phyloP scores from a whole-genome alignment of 2,329 filamentous ascomycete genomes.

The Ramularia collo-cygni region DNA sequence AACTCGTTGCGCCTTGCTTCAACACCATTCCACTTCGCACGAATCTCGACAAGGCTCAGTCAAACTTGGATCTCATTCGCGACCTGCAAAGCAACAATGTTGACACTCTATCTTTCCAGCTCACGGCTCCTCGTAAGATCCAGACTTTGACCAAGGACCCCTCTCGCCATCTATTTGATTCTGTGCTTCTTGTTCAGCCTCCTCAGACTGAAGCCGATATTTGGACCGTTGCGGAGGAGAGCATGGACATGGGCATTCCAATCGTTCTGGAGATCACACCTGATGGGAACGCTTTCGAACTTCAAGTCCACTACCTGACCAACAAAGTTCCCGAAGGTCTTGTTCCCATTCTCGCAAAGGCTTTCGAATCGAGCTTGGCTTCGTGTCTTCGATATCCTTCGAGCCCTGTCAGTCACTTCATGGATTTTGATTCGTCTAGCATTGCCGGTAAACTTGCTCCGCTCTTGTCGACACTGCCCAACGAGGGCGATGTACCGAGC shows the following conservation, averaged over 20 bases:
- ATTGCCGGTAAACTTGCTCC: slow-evolving; percentile 15
- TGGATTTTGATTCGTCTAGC: slow-evolving; percentile 9
- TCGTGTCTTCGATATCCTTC: slow-evolving; percentile 25
- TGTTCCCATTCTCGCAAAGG: slow-evolving; percentile 19
- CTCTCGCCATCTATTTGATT: slow-evolving; percentile 64
- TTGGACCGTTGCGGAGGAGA: slow-evolving; percentile 48
- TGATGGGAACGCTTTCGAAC: slow-evolving; percentile 43
- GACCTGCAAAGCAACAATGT: slow-evolving; percentile 56
- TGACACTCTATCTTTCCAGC: slow-evolving; percentile 59
- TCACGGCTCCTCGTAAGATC: slow-evolving; percentile 66
- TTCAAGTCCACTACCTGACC: slow-evolving; percentile 43
- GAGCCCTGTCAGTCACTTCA: slow-evolving; percentile 18
- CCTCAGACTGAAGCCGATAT: slow-evolving; percentile 43
- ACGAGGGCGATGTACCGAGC: slow-evolving; percentile 1
- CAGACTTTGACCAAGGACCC: slow-evolving; percentile 45
- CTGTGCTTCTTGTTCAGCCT: slow-evolving; percentile 71
- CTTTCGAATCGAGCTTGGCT: slow-evolving; percentile 24
- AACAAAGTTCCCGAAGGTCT: slow-evolving; percentile 53
- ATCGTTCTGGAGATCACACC: slow-evolving; percentile 70
- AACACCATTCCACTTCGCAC: slow-evolving; percentile 74
- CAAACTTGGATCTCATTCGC: slow-evolving; percentile 53
- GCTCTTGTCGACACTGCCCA: background rate
- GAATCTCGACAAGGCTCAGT: slow-evolving; percentile 41
- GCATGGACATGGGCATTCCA: slow-evolving; percentile 61
- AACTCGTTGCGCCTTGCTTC: slow-evolving; percentile 82